A percentile compares a stretch with the other conserved stretches of the same genome.
These are phyloP conservation scores for Paraglomus brasilianum DNA, from an alignment of 192 early-diverging fungal species.

Conservation along the genomic window DNA sequence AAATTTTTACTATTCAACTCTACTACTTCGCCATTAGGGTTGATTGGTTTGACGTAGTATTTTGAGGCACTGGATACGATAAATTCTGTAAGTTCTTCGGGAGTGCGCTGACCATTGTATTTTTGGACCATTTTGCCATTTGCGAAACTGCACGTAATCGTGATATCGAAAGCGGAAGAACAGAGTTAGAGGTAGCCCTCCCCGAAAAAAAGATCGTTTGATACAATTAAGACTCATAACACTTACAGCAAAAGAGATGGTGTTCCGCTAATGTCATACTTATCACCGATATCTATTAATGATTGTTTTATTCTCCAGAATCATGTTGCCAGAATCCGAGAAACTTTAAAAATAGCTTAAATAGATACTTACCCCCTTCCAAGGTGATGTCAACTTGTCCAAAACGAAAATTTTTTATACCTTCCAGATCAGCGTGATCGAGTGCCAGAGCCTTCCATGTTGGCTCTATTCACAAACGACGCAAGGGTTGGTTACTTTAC, in stretches of 20 bases:
- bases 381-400: slow-evolving; percentile 68
- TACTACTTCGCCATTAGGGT: slow-evolving; percentile 56
- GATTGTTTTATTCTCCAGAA: slow-evolving; percentile 35
- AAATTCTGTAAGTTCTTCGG: slow-evolving; percentile 12
- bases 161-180: background rate
- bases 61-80: slow-evolving; percentile 22
- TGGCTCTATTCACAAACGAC: slow-evolving; percentile 37
- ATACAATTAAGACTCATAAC: background rate
- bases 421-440: slow-evolving; percentile 36
- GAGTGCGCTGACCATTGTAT: slow-evolving; percentile 27
- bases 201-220: background rate
- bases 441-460: slow-evolving; percentile 47
- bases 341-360: too few relatives aligned
- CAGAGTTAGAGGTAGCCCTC: background rate
- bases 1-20: slow-evolving; percentile 56
- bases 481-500: background rate
- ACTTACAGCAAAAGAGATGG: slow-evolving; percentile 24
- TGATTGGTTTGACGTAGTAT: slow-evolving; percentile 37
- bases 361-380: slow-evolving; percentile 44
- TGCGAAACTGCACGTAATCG: slow-evolving; percentile 38
- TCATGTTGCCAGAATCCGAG: slow-evolving; percentile 37
- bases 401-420: slow-evolving; percentile 53
- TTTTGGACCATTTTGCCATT: slow-evolving; percentile 30
- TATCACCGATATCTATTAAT: slow-evolving; percentile 33
- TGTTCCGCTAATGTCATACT: slow-evolving; percentile 39